phyloP scores from a whole-genome alignment of 2,329 filamentous ascomycete genomes.

The Epichloe brachyelytri region DNA sequence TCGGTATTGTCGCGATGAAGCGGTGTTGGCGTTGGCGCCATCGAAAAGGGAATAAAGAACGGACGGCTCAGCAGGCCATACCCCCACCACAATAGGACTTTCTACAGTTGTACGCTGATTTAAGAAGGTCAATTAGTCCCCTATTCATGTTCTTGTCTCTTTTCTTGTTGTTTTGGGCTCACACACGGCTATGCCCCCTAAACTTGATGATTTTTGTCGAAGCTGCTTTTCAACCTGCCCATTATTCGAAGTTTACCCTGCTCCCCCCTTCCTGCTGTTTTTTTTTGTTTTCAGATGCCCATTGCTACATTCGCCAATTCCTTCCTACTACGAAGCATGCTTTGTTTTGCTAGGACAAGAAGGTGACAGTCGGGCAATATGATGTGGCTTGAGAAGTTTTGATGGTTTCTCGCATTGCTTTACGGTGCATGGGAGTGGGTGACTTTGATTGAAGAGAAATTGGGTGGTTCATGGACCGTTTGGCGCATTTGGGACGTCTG shows the following conservation, averaged over 20 bases:
- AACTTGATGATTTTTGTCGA: neutral
- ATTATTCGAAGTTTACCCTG: too few relatives aligned
- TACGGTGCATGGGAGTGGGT: conserved; percentile 1
- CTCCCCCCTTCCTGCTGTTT: neutral
- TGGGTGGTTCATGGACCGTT: neutral
- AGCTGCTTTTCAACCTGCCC: too few relatives aligned
- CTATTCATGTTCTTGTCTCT: neutral
- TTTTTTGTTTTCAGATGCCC: neutral
- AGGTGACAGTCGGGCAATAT: neutral
- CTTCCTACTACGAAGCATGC: neutral
- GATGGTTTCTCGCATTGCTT: neutral
- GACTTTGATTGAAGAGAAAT: neutral
- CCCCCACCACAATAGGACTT: neutral
- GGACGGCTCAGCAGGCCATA: conserved; percentile 1
- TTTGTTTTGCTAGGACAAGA: neutral
- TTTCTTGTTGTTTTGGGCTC: neutral
- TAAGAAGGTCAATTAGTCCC: neutral
- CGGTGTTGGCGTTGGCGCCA: neutral
- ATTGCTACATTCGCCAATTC: neutral
- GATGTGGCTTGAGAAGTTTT: neutral
- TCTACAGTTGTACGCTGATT: neutral
- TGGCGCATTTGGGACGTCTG: conserved; percentile 2
- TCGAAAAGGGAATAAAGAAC: neutral
- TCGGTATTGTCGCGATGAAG: neutral
- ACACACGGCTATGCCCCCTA: neutral